Percentiles rank a stretch among this genome's conserved stretches.
These are phyloP conservation scores for Lentinula detonsa DNA, from an alignment of 768 basidiomycete genomes.

Conservation along the genomic window DNA sequence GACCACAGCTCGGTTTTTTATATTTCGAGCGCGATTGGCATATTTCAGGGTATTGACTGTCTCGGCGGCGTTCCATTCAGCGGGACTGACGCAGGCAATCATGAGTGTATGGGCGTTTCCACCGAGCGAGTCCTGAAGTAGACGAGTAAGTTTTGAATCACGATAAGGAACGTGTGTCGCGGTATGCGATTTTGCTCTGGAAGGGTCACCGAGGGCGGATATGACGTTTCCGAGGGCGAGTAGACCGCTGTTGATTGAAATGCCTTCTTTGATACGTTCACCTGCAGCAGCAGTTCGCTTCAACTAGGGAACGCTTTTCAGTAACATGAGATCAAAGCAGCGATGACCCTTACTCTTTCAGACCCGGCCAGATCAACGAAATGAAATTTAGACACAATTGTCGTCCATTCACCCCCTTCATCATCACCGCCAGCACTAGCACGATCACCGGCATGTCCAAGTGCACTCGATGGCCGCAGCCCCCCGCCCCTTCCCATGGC, in stretches of 20 bases:
- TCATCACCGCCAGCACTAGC: constrained; percentile 39
- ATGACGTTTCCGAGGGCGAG: constrained; percentile 97
- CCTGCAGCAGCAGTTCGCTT: constrained; percentile 96
- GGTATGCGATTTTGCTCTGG: constrained; percentile 76
- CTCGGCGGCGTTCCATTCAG: constrained; percentile 92
- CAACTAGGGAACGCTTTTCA: constrained; percentile 41
- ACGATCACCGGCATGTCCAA: constrained; percentile 63
- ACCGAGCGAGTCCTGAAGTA: constrained; percentile 94
- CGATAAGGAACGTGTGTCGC: constrained; percentile 94
- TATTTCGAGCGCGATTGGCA: constrained; percentile 94
- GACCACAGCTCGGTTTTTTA: constrained; percentile 89
- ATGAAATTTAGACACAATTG: constrained; percentile 93
- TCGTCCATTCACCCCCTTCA: constrained; percentile 78
- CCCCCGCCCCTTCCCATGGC: constrained; percentile 67
- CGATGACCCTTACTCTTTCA: constrained; percentile 62
- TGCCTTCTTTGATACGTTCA: constrained; percentile 97
- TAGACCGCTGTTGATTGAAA: constrained; percentile 96
- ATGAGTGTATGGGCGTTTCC: constrained; percentile 98
- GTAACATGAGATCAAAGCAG: background rate
- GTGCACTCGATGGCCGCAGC: constrained; percentile 71
- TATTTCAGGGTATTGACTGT: constrained; percentile 96
- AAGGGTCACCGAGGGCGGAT: constrained; percentile 92
- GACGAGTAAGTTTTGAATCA: constrained; percentile 95
- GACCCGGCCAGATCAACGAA: constrained; percentile 98
- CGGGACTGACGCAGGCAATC: constrained; percentile 97